A percentile compares a stretch with the other conserved stretches of the same genome.
These are phyloP conservation scores for Annulohypoxylon truncatum DNA, from an alignment of 2,329 filamentous ascomycete species.

Conservation along the genomic window DNA sequence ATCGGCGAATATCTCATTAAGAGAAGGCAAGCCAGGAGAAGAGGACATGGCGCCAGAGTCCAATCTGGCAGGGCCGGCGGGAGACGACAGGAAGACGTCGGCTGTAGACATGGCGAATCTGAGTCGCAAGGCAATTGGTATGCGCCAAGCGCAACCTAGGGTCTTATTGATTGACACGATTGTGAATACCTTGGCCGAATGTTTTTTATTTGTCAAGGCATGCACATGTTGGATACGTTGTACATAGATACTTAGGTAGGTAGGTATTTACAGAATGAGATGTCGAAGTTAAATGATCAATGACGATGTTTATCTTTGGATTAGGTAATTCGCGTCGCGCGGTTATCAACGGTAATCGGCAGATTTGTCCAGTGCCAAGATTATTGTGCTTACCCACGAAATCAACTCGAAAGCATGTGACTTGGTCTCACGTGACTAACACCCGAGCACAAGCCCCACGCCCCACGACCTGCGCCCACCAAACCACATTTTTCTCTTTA, in stretches of 20 bases:
- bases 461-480: conserved; percentile 37
- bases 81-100: conserved; percentile 49
- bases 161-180: conserved; percentile 38
- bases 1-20: conserved; percentile 61
- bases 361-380: conserved; percentile 18
- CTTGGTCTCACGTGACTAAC: conserved; percentile 40
- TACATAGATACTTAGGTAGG: background rate
- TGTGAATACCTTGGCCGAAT: background rate
- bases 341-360: background rate
- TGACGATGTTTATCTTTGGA: conserved; percentile 23
- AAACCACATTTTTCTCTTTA: conserved; percentile 38
- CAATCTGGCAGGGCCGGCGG: conserved; percentile 37
- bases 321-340: conserved; percentile 16
- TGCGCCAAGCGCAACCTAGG: conserved; percentile 62
- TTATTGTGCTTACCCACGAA: conserved; percentile 36
- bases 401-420: conserved; percentile 48
- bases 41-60: conserved; percentile 53
- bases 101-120: conserved; percentile 50
- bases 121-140: conserved; percentile 49
- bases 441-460: conserved; percentile 38
- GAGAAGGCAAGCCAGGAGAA: conserved; percentile 66
- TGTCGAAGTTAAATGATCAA: background rate
- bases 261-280: background rate
- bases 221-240: background rate
- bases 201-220: background rate